Percentiles rank a stretch among this genome's conserved stretches.
phyloP scores from a whole-genome alignment of 176 grass and related monocot genomes.

The Ensete ventricosum region DNA sequence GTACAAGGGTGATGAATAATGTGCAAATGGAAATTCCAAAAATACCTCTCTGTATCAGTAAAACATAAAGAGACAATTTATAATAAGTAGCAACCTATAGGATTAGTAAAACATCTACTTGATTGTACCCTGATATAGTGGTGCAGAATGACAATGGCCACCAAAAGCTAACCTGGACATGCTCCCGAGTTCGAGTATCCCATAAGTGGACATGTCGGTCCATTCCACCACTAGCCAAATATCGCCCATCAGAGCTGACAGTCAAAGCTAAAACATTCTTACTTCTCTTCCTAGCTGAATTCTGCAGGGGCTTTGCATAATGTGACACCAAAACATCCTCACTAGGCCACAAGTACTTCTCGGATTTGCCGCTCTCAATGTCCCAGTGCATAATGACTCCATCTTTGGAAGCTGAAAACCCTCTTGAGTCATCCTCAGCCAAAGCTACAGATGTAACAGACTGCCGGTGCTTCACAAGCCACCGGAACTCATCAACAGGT shows the following conservation, averaged over 20 bases:
- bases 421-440: slow-evolving; percentile 52
- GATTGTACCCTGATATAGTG: background rate
- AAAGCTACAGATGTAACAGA: slow-evolving; percentile 65
- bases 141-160: background rate
- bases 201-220: slow-evolving; percentile 83
- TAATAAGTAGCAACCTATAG: background rate
- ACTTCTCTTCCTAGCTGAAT: slow-evolving; percentile 55
- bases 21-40: too few relatives aligned
- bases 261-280: slow-evolving; percentile 53
- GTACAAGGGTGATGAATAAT: background rate
- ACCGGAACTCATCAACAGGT: slow-evolving; percentile 39
- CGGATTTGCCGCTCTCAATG: slow-evolving; percentile 57
- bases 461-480: slow-evolving; percentile 61
- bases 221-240: slow-evolving; percentile 66
- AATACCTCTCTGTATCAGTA: too few relatives aligned
- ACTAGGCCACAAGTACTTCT: slow-evolving; percentile 77
- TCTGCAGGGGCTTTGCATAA: slow-evolving; percentile 51
- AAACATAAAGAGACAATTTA: background rate
- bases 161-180: slow-evolving; percentile 48
- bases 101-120: background rate
- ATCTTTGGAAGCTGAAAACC: slow-evolving; percentile 87
- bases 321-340: slow-evolving; percentile 66
- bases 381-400: slow-evolving; percentile 68
- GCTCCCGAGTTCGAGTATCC: slow-evolving; percentile 63
- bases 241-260: slow-evolving; percentile 65